Evolutionary conservation across 2,329 filamentous ascomycete species (phyloP).

Genomic region (Cercospora nicotianae): DNA sequence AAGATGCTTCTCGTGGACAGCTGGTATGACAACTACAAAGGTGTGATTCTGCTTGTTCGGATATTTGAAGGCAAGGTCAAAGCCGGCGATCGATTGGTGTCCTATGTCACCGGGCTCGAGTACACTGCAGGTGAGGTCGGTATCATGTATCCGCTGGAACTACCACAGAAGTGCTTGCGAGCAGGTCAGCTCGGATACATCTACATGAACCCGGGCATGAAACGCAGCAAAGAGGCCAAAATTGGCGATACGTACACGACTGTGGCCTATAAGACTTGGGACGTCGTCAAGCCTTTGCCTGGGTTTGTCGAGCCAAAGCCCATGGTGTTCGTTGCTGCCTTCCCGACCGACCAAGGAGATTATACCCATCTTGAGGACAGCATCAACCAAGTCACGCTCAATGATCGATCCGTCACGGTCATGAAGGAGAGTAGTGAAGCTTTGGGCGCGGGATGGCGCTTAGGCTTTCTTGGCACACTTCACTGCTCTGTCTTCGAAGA

Average conservation of each 20-base stretch:
- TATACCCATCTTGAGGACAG: constrained; percentile 87
- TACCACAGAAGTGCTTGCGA: constrained; percentile 73
- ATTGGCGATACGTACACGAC: constrained; percentile 93
- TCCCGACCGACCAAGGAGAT: constrained; percentile 86
- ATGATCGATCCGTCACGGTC: constrained; percentile 90
- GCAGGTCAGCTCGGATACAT: constrained; percentile 96
- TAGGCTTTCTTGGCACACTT: constrained; percentile 93
- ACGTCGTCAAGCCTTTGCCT: constrained; percentile 72
- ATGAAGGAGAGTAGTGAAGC: constrained; percentile 95
- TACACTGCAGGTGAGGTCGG: constrained; percentile 96
- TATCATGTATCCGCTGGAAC: constrained; percentile 90
- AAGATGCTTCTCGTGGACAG: constrained; percentile 90
- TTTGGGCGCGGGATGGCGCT: constrained; percentile 85
- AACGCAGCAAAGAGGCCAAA: constrained; percentile 90
- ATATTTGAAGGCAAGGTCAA: constrained; percentile 85
- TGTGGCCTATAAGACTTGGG: constrained; percentile 66
- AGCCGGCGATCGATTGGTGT: constrained; percentile 81
- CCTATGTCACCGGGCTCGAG: constrained; percentile 81
- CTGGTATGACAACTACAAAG: constrained; percentile 96
- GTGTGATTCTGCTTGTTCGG: constrained; percentile 85
- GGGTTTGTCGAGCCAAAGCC: constrained; percentile 97
- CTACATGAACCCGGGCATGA: constrained; percentile 98
- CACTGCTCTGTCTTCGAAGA: constrained; percentile 99
- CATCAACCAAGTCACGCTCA: constrained; percentile 88
- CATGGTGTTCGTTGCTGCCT: constrained; percentile 98